Evolutionary conservation across 352 stramenopile genomes (phyloP).

Genomic region (Globisporangium acanthophoron): DNA sequence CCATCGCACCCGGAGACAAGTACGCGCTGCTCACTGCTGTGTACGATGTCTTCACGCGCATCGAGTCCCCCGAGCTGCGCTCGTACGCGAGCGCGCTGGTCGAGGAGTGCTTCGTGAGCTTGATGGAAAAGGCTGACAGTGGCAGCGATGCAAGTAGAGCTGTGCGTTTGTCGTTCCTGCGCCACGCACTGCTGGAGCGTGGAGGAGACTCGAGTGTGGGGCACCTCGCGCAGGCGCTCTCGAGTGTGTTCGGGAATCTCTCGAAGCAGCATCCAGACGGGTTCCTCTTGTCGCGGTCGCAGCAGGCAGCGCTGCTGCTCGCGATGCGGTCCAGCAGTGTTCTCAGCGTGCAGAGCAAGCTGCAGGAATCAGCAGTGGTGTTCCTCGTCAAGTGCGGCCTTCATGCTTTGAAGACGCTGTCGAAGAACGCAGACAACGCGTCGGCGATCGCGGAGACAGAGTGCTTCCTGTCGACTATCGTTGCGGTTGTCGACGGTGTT

Average conservation of each 20-base stretch:
- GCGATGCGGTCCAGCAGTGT: constrained; percentile 19
- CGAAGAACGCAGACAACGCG: neutral
- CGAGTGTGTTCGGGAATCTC: constrained; percentile 23
- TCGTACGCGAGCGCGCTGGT: constrained; percentile 7
- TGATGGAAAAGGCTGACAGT: constrained; percentile 3
- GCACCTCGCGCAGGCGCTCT: constrained; percentile 2
- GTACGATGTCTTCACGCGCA: constrained; percentile 15
- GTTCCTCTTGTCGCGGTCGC: constrained; percentile 17
- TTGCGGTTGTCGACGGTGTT: constrained; percentile 7
- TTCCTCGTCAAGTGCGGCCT: constrained; percentile 16
- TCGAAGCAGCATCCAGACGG: constrained; percentile 16
- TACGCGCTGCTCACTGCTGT: constrained; percentile 6
- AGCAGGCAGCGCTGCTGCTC: constrained; percentile 34
- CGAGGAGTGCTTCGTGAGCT: constrained; percentile 2
- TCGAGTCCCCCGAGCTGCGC: constrained; percentile 10
- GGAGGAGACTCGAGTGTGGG: constrained; percentile 1
- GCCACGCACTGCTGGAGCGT: constrained; percentile 11
- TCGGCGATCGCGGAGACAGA: neutral
- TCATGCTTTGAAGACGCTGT: constrained; percentile 7
- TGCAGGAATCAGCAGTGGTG: constrained; percentile 4
- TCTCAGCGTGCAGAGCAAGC: constrained; percentile 2
- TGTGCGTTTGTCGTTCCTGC: constrained; percentile 13
- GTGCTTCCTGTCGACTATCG: constrained; percentile 1
- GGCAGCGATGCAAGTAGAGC: neutral
- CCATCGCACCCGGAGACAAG: neutral